Conservation (phyloP, 1,284 basidiomycete species). For the Bjerkandera adusta region DNA sequence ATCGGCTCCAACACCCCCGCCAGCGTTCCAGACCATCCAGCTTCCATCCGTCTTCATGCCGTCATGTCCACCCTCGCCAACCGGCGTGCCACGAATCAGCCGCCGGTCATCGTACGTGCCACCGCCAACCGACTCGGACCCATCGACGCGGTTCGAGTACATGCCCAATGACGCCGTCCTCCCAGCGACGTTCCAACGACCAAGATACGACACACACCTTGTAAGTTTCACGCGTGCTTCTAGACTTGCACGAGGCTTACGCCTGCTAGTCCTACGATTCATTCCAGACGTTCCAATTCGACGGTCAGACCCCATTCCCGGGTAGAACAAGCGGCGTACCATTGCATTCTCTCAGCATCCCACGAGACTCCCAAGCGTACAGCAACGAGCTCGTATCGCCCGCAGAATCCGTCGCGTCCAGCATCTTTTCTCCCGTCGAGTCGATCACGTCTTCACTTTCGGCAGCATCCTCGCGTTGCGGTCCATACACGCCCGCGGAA, state of each 20-base stretch:
- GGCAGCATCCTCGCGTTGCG: slow-evolving; percentile 19
- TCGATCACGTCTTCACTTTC: slow-evolving; percentile 24
- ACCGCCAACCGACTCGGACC: slow-evolving; percentile 35
- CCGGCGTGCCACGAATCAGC: slow-evolving; percentile 54
- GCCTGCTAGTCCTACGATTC: slow-evolving; percentile 46
- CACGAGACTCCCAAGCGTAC: slow-evolving; percentile 30
- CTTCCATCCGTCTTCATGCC: slow-evolving; percentile 63
- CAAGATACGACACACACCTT: slow-evolving; percentile 37
- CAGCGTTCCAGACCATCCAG: slow-evolving; percentile 51
- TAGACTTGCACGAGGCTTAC: slow-evolving; percentile 5
- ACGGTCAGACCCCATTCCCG: slow-evolving; percentile 19
- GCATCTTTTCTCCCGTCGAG: slow-evolving; percentile 28
- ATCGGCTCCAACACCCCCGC: slow-evolving; percentile 36
- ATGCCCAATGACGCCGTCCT: slow-evolving; percentile 31
- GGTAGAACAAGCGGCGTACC: slow-evolving; percentile 25
- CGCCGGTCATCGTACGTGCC: slow-evolving; percentile 48
- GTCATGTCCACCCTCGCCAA: slow-evolving; percentile 66
- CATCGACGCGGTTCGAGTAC: slow-evolving; percentile 36
- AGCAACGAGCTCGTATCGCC: slow-evolving; percentile 29
- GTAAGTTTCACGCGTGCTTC: slow-evolving; percentile 22
- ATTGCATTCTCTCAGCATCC: slow-evolving; percentile 40
- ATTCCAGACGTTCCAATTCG: slow-evolving; percentile 42
- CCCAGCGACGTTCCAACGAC: slow-evolving; percentile 33
- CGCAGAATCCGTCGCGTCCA: slow-evolving; percentile 36
- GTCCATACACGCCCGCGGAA: slow-evolving; percentile 29